These are phyloP conservation scores for Microcyclosporella mali DNA, from an alignment of 2,329 filamentous ascomycete species.

Conservation along the genomic window DNA sequence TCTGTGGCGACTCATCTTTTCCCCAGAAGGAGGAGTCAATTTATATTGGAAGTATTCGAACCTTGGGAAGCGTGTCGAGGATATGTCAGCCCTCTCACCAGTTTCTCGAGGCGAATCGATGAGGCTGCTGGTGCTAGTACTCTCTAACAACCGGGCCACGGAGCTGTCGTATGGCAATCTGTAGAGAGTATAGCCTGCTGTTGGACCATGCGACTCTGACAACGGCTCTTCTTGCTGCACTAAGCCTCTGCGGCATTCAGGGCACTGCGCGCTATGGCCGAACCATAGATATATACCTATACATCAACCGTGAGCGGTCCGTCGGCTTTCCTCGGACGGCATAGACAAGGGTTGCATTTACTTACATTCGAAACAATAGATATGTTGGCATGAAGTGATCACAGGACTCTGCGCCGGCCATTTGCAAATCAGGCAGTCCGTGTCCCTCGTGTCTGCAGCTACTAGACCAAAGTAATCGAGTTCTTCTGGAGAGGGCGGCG, in stretches of 20 bases:
- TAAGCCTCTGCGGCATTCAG: not conserved
- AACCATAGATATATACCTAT: not conserved
- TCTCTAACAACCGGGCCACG: no score
- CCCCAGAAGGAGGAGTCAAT: no score
- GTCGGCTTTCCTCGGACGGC: slow-evolving; percentile 1
- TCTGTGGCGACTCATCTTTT: no score
- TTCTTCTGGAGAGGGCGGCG: slow-evolving; percentile 6
- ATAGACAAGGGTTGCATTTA: slow-evolving; percentile 5
- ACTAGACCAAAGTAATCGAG: slow-evolving; percentile 9
- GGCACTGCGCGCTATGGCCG: not conserved
- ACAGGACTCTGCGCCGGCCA: slow-evolving; percentile 7
- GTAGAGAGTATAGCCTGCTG: no score
- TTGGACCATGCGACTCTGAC: no score
- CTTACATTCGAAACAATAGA: slow-evolving; percentile 13
- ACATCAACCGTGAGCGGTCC: no score
- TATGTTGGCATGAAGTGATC: slow-evolving; percentile 13
- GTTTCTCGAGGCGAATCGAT: no score
- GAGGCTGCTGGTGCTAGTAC: no score
- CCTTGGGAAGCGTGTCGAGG: no score
- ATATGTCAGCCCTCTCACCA: no score
- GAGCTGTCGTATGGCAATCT: no score
- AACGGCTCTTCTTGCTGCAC: not conserved
- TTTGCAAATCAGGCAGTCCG: slow-evolving; percentile 13
- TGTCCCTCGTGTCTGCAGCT: slow-evolving; percentile 5
- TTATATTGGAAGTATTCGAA: no score